Base-by-base conservation (phyloP, 2,329 filamentous ascomycete species). In the Aspergillus caelatus region DNA sequence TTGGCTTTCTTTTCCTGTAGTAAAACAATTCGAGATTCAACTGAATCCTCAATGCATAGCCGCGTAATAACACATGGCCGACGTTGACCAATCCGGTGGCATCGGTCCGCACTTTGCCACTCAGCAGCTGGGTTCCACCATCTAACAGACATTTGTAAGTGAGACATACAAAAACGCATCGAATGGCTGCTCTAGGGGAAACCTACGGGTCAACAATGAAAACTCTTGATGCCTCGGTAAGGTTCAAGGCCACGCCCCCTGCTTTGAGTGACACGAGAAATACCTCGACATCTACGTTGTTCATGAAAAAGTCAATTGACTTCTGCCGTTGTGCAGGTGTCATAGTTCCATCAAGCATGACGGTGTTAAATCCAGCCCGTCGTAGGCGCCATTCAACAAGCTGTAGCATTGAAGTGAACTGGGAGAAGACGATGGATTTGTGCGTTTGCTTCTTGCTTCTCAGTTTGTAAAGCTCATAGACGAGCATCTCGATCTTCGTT, bases 111-210 rank as follows among this genome's bases (percentile, higher is more conserved):
- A 65, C 91, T 95, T 80, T 99, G 95, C 95, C 95, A 99, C 80
- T 99, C 95, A 0, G 94, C 94, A n/a, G 94, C 94, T n/a, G 95
- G 95, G 71, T 98, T 98, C 95, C 95, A 99, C 95, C 95, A 98
- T 70, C 91, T 93, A 69, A 41, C 65, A 36, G 63, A 30, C 5
- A 21, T 58, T 58, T 81, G 77, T 77, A 54, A 67, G 62, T 41
- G 50, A 71, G 53, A 28, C 36, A 58, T 46, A 50, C 43, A 61
- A 16, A 23, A 23, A 10, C 19, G 10, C 53, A 48, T 43, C 4
- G 58, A 41, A 48, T 34, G 32, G 52, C 30, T 21, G 11, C 9
- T n/a, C 19, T 28, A n/a, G 11, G 36, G 36, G 46, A 48, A 50
- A 90, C 91, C 86, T 87, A 94, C 84, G 95, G 95, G 73, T 99